Evolutionary conservation across 1,284 basidiomycete genomes (phyloP).

Genomic region (Trichosporon faecale): DNA sequence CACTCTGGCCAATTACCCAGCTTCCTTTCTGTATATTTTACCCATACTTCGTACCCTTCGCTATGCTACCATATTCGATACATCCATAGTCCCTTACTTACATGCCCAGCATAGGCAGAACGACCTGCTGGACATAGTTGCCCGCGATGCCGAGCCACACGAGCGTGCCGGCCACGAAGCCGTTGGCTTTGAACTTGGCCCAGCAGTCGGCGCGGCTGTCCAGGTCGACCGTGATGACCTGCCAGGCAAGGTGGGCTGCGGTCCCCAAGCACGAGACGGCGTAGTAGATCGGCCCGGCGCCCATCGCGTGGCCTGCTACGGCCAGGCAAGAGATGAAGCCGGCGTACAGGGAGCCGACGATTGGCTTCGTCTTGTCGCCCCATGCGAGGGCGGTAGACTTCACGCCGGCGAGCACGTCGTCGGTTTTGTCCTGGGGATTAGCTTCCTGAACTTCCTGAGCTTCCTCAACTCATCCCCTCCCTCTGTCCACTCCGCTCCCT

Average conservation of each 20-base stretch:
- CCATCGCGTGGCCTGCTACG: slow-evolving; percentile 74
- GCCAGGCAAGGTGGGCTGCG: slow-evolving; percentile 72
- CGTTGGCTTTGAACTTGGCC: slow-evolving; percentile 84
- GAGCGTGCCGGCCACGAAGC: slow-evolving; percentile 76
- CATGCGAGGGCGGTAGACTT: slow-evolving; percentile 93
- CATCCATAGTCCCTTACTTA: neutral
- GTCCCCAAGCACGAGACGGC: slow-evolving; percentile 67
- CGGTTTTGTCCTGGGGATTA: slow-evolving; percentile 73
- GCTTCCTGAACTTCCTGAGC: neutral
- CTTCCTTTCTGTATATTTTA: neutral
- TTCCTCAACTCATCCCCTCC: no score
- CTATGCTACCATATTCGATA: neutral
- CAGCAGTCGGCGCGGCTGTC: slow-evolving; percentile 81
- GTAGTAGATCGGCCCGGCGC: slow-evolving; percentile 74
- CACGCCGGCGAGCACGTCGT: slow-evolving; percentile 85
- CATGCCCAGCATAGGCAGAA: neutral
- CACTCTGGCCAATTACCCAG: neutral
- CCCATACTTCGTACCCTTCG: neutral
- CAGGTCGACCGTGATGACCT: slow-evolving; percentile 75
- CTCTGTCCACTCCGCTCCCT: no score
- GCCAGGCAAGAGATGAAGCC: slow-evolving; percentile 72
- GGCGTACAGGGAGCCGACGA: slow-evolving; percentile 71
- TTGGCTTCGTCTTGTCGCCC: slow-evolving; percentile 68
- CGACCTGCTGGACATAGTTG: slow-evolving; percentile 62
- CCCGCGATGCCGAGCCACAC: slow-evolving; percentile 77